phyloP scores from a whole-genome alignment of 1,284 basidiomycete species.

The Ceratobasidium sp. region DNA sequence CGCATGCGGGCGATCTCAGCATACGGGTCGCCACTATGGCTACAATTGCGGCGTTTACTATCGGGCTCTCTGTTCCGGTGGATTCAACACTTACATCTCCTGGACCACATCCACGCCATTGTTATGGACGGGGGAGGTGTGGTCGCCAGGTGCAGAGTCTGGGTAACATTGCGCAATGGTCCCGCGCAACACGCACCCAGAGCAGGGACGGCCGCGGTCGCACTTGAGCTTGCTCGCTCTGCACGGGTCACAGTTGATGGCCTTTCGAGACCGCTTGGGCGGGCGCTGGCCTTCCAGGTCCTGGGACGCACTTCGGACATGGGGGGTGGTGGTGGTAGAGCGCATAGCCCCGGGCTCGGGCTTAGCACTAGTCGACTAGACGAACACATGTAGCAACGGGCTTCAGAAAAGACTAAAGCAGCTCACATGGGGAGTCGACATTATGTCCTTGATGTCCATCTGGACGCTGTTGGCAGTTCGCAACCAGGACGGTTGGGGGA shows the following conservation, averaged over 20 bases:
- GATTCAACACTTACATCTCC: conserved; percentile 43
- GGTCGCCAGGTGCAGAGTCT: conserved; percentile 63
- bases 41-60: conserved; percentile 51
- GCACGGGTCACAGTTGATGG: conserved; percentile 85
- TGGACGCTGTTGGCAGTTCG: background rate
- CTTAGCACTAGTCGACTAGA: background rate
- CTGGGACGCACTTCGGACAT: conserved; percentile 30
- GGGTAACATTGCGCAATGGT: conserved; percentile 66
- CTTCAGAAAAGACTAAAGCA: background rate
- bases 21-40: conserved; percentile 38
- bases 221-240: conserved; percentile 84
- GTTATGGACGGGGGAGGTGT: conserved; percentile 62
- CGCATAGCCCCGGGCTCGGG: background rate
- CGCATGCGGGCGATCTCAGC: conserved; percentile 43
- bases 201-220: conserved; percentile 81
- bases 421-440: conserved; percentile 20
- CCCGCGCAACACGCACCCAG: conserved; percentile 73
- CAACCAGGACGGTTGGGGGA: conserved; percentile 1
- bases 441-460: conserved; percentile 36
- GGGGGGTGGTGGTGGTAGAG: background rate
- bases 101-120: conserved; percentile 48
- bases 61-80: conserved; percentile 50
- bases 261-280: conserved; percentile 78
- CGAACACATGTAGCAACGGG: background rate
- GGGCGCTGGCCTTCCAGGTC: conserved; percentile 50